Percentiles rank a stretch among this genome's conserved stretches.
Evolutionary conservation across 2,329 filamentous ascomycete genomes (phyloP).

Genomic region (Thielaviopsis populi): DNA sequence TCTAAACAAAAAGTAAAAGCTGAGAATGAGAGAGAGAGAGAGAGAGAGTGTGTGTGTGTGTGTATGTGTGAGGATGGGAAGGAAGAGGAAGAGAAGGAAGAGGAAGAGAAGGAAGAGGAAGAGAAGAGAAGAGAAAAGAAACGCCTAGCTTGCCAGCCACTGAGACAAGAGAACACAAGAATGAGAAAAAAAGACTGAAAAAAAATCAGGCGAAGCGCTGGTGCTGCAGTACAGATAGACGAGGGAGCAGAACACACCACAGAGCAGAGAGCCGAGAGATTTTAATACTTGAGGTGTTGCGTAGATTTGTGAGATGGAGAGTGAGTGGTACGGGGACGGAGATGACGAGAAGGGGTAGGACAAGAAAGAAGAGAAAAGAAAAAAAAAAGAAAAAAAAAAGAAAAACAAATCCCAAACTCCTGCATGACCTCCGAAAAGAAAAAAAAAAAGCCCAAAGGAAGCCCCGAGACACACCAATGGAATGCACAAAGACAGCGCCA

Average conservation of each 20-base stretch:
- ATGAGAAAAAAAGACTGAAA: background rate
- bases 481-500: slow-evolving; percentile 2
- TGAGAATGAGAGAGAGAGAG: too few relatives aligned
- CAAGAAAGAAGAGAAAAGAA: background rate
- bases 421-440: background rate
- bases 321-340: background rate
- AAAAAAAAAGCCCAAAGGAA: background rate
- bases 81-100: background rate
- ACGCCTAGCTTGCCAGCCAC: background rate
- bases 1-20: too few relatives aligned
- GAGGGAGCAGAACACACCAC: background rate
- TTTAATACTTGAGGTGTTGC: background rate
- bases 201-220: slow-evolving; percentile 1
- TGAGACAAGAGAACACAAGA: background rate
- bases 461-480: slow-evolving; percentile 1
- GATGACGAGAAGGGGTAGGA: background rate
- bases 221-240: background rate
- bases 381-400: background rate
- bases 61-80: background rate
- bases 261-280: background rate
- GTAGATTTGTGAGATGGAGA: background rate
- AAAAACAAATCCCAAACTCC: background rate
- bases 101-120: background rate
- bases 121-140: background rate
- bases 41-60: too few relatives aligned